A percentile compares a stretch with the other conserved stretches of the same genome.
phyloP scores from a whole-genome alignment of 805 yeast species.

The Hanseniaspora thailandica region DNA sequence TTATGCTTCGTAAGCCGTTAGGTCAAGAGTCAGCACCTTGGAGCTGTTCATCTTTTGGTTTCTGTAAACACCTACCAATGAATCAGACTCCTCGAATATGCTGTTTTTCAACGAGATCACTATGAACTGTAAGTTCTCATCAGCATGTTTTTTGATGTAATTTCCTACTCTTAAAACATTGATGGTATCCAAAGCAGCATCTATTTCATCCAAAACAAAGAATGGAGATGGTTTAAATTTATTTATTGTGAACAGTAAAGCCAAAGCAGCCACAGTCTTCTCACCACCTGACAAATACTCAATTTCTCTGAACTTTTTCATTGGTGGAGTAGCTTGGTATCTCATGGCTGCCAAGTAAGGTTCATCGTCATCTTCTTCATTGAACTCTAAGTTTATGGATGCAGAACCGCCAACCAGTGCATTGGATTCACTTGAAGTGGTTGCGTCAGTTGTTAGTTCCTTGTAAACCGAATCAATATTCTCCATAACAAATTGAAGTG shows the following conservation, averaged over 20 bases:
- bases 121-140: slow-evolving; percentile 75
- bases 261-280: slow-evolving; percentile 90
- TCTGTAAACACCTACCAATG: slow-evolving; percentile 84
- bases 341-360: slow-evolving; percentile 75
- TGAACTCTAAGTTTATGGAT: slow-evolving; percentile 55
- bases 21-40: slow-evolving; percentile 59
- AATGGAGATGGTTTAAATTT: slow-evolving; percentile 89
- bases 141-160: slow-evolving; percentile 64
- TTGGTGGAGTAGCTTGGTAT: slow-evolving; percentile 93
- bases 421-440: slow-evolving; percentile 32
- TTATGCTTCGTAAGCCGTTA: slow-evolving; percentile 24
- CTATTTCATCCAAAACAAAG: slow-evolving; percentile 93
- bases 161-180: slow-evolving; percentile 81
- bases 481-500: slow-evolving; percentile 64
- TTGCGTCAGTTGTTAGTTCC: slow-evolving; percentile 56
- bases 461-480: slow-evolving; percentile 69
- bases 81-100: slow-evolving; percentile 76
- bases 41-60: slow-evolving; percentile 66
- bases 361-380: slow-evolving; percentile 58
- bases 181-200: slow-evolving; percentile 87
- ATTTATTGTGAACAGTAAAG: slow-evolving; percentile 81
- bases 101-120: slow-evolving; percentile 84
- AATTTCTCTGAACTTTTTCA: slow-evolving; percentile 87
- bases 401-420: slow-evolving; percentile 85
- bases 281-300: slow-evolving; percentile 92